Percentiles rank a stretch among this genome's conserved stretches.
phyloP scores from a whole-genome alignment of 306 rosid genomes.

The Malus sylvestris region DNA sequence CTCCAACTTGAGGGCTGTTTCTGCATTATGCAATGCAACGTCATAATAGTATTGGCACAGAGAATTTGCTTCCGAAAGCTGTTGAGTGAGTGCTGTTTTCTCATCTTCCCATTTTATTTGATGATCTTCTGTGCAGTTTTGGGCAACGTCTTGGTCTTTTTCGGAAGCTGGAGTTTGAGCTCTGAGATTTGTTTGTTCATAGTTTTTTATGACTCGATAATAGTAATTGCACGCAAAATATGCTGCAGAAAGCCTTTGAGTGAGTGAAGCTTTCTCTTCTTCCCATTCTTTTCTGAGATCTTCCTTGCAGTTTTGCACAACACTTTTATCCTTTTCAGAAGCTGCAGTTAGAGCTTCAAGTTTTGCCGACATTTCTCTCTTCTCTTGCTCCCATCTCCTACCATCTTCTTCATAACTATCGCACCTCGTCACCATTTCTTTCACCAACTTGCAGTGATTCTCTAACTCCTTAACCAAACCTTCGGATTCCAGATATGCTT shows the following conservation, averaged over 20 bases:
- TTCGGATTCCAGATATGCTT: neutral
- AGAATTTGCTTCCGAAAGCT: neutral
- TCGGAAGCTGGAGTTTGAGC: too few relatives aligned
- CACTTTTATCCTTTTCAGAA: neutral
- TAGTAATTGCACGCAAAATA: neutral
- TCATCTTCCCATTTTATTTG: neutral
- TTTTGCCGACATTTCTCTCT: neutral
- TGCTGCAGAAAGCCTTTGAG: neutral
- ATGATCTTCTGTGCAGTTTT: too few relatives aligned
- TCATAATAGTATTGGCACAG: neutral
- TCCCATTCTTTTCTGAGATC: neutral
- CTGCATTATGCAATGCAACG: neutral
- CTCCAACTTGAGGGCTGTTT: neutral
- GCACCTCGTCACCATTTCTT: neutral
- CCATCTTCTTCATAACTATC: neutral
- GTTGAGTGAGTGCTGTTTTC: neutral
- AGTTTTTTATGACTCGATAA: neutral
- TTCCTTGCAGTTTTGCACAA: neutral
- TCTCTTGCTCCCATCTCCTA: slow-evolving; percentile 2
- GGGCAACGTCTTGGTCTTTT: too few relatives aligned
- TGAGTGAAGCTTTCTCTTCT: neutral
- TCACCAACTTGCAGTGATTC: neutral
- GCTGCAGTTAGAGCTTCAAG: neutral
- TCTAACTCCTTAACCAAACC: neutral
- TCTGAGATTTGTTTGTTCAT: too few relatives aligned